Evolutionary conservation across 768 basidiomycete genomes (phyloP).

Genomic region (Rhodotorula graminis): DNA sequence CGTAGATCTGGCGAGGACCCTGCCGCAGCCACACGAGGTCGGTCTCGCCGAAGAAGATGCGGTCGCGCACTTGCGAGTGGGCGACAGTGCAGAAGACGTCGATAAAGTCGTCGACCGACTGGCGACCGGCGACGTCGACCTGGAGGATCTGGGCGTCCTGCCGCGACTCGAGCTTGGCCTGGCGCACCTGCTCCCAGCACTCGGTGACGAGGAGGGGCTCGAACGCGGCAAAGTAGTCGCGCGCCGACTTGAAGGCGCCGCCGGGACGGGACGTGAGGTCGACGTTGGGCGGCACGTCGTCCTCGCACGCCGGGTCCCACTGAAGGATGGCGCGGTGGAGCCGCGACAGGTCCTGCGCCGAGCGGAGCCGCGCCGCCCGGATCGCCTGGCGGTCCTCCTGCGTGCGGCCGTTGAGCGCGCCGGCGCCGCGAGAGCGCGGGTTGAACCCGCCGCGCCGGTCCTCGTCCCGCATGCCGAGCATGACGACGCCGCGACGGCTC

Average conservation of each 20-base stretch:
- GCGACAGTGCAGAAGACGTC: constrained; percentile 68
- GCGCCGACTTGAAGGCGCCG: constrained; percentile 54
- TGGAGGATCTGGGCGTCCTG: constrained; percentile 29
- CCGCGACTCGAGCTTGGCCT: constrained; percentile 69
- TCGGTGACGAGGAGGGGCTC: constrained; percentile 81
- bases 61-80: constrained; percentile 57
- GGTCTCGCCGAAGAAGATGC: constrained; percentile 72
- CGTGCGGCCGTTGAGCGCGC: background rate
- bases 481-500: constrained; percentile 59
- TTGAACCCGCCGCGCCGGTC: background rate
- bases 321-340: constrained; percentile 74
- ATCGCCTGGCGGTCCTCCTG: constrained; percentile 32
- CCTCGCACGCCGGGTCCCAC: constrained; percentile 67
- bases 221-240: constrained; percentile 68
- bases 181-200: constrained; percentile 79
- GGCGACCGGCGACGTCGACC: constrained; percentile 64
- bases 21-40: constrained; percentile 78
- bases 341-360: constrained; percentile 74
- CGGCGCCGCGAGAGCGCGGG: background rate
- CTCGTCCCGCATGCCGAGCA: constrained; percentile 39
- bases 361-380: constrained; percentile 54
- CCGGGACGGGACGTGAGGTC: constrained; percentile 36
- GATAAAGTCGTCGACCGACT: constrained; percentile 73
- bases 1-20: constrained; percentile 57
- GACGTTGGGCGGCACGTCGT: constrained; percentile 60